Percentiles rank a stretch among this genome's conserved stretches.
phyloP scores from a whole-genome alignment of 1,139 yeast genomes.

The Blastobotrys apis region DNA sequence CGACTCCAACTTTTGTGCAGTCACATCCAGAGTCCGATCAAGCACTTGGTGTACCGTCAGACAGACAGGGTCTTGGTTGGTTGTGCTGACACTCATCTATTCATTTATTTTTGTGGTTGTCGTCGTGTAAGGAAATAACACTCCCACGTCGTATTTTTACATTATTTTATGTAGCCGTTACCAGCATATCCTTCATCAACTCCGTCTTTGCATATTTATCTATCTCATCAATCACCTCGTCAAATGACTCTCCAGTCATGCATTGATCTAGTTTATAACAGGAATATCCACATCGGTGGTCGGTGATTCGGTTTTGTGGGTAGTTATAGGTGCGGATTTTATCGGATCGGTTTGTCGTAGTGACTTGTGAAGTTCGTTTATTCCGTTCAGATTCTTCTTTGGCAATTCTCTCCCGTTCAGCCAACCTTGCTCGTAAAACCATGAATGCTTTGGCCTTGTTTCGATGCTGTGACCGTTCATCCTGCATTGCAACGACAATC shows the following conservation, averaged over 20 bases:
- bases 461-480: slow-evolving; percentile 90
- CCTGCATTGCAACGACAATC: slow-evolving; percentile 83
- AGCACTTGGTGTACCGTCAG: slow-evolving; percentile 17
- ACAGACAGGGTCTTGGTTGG: slow-evolving; percentile 2
- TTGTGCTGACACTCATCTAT: neutral
- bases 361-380: slow-evolving; percentile 76
- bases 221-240: slow-evolving; percentile 55
- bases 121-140: neutral
- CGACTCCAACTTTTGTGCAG: slow-evolving; percentile 27
- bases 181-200: slow-evolving; percentile 39
- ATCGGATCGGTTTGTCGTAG: slow-evolving; percentile 86
- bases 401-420: slow-evolving; percentile 69
- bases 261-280: slow-evolving; percentile 78
- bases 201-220: slow-evolving; percentile 46
- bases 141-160: no score
- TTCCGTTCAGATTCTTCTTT: slow-evolving; percentile 61
- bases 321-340: slow-evolving; percentile 90
- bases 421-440: slow-evolving; percentile 74
- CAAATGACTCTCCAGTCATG: slow-evolving; percentile 62
- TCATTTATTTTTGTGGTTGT: neutral
- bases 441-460: slow-evolving; percentile 94
- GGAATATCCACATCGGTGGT: slow-evolving; percentile 81
- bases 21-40: slow-evolving; percentile 28
- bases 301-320: slow-evolving; percentile 90
- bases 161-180: neutral